phyloP scores from a whole-genome alignment of 2,329 filamentous ascomycete genomes.

The Mycocentrospora acerina region DNA sequence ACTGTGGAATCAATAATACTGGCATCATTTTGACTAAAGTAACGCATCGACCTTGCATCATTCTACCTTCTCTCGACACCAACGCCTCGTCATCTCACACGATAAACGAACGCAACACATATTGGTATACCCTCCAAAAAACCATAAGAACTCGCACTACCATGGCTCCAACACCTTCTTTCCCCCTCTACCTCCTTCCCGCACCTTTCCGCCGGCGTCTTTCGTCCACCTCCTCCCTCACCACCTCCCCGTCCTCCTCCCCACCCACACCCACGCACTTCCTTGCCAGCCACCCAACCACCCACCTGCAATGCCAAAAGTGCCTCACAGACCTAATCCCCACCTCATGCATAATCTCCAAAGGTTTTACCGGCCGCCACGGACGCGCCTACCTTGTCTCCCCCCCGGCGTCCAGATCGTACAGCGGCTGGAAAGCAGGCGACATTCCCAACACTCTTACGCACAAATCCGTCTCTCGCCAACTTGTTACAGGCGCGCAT shows the following conservation, averaged over 20 bases:
- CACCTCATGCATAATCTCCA: slow-evolving; percentile 62
- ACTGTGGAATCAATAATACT: no score
- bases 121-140: no score
- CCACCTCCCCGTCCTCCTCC: slow-evolving; percentile 22
- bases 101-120: no score
- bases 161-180: slow-evolving; percentile 40
- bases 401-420: slow-evolving; percentile 38
- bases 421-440: slow-evolving; percentile 18
- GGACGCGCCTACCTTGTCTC: slow-evolving; percentile 65
- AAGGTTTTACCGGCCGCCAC: slow-evolving; percentile 66
- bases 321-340: slow-evolving; percentile 62
- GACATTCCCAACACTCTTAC: slow-evolving; percentile 61
- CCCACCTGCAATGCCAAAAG: slow-evolving; percentile 60
- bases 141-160: slow-evolving; percentile 8
- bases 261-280: slow-evolving; percentile 27
- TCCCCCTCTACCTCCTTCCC: slow-evolving; percentile 43
- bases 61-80: neutral
- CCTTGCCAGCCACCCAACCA: slow-evolving; percentile 43
- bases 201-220: slow-evolving; percentile 45
- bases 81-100: neutral
- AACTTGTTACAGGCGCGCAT: slow-evolving; percentile 64
- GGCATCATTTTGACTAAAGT: no score
- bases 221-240: slow-evolving; percentile 39
- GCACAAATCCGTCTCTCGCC: slow-evolving; percentile 57
- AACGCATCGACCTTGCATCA: no score